Base-by-base conservation (phyloP, 805 yeast species). In the Suhomyces emberorum region DNA sequence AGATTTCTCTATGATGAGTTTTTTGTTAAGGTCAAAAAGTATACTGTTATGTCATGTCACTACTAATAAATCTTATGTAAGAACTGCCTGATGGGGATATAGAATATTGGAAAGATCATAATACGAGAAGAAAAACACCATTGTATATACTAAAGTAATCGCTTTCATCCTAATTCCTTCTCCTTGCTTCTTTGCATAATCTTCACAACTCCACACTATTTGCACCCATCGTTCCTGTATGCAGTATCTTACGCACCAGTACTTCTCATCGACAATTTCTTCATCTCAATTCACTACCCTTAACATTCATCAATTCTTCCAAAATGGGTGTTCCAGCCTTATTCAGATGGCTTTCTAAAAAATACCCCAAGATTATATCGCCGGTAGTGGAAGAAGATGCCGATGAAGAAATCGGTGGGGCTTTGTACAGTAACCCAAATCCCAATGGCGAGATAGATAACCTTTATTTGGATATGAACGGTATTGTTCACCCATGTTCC, bases 401-500 rank as follows among this genome's bases (percentile, higher is more conserved):
- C 1, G 70, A 83, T 8, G 81, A 79, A 43, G 69, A 65, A 19
- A 72, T 76, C 32, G 61, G 61, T 2, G 95, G 88, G 0, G 72
- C 83, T 3, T 74, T 72, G 46, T 88, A 85, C 57, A 55, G 77
- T 15, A 76, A 78, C 35, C 82, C 93, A 9, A 93, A 93, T 57
- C 95, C 95, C 3, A 93, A 93, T 61, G 98, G 98, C 18, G 99
- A 93, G 63, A 65, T 88, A 32, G 98, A 93, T 57, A 93, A 93
- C 56, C 62, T 93, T 34, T 93, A 93, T 56, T 69, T 93, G 44
- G 99, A 93, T 64, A 93, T 93, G 98, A 93, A 93, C 57, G 98
- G 98, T 69, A 93, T 93, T 54, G 98, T 93, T 4, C 99, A 93
- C 68, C 98, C 98, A 1, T 93, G 98, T 70, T 83, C 97, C 2